Base-by-base conservation (phyloP, 768 basidiomycete genomes). In the Mycena venus region DNA sequence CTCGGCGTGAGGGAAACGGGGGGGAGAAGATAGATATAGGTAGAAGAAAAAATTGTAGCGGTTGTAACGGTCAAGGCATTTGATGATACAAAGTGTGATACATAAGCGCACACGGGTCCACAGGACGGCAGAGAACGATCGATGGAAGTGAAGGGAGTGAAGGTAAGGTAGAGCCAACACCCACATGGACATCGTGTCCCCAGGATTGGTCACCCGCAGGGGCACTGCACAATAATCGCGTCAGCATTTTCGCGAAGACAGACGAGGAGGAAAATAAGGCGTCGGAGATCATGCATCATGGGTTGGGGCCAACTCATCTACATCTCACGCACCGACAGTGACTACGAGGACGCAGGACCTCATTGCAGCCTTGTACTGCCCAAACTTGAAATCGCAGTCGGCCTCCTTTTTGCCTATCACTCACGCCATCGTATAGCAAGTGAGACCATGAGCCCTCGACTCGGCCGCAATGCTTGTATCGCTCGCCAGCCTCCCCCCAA, bases 111-210 rank as follows among this genome's bases (percentile, higher is more conserved):
- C 62, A 23, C 27, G 58, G 55, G 58, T 53, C 49, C 72, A 29
- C 32, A 21, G 3, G n/a, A 56, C 23, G 32, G 42, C 47, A 44
- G 60, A 27, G 42, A 27, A 53, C 53, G 56, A n/a, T n/a, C n/a
- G n/a, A n/a, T n/a, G 34, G 47, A 53, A 12, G 38, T 17, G 34
- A 51, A 51, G 49, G 49, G 23, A 25, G 23, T 25, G 49, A 51
- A 51, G 25, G 49, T 23, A 51, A 42, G 19, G 49, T 12, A 51
- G 14, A n/a, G 44, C 11, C 23, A 51, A 40, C 49, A 76, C 75
- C 55, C 47, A 76, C 75, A 76, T 71, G 0, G 75, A 76, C 56
- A 76, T 58, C 32, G 72, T 69, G 55, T 76, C 75, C 25, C 69
- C 59, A 4, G 75, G 75, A 60, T 76, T 76, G 47, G 65, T 73